Evolutionary conservation across 371 early-diverging fungal genomes (phyloP).

Genomic region (Mortierella sp.): DNA sequence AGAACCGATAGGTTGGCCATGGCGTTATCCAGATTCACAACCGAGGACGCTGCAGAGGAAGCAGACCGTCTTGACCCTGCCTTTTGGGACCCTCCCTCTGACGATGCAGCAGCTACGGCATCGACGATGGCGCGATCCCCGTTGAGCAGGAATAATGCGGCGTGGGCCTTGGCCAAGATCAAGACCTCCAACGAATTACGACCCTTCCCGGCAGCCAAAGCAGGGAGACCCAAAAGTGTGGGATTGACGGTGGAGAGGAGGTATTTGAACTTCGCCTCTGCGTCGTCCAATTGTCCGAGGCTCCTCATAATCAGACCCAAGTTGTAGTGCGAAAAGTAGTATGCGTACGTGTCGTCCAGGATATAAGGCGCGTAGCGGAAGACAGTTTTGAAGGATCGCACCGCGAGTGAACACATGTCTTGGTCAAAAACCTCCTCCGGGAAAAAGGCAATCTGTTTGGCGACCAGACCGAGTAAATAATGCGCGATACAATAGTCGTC

Average conservation of each 20-base stretch:
- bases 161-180: slow-evolving; percentile 48
- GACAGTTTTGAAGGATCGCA: slow-evolving; percentile 41
- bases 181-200: slow-evolving; percentile 49
- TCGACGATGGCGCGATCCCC: slow-evolving; percentile 30
- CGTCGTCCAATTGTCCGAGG: slow-evolving; percentile 33
- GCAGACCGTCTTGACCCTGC: not conserved
- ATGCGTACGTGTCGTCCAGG: slow-evolving; percentile 53
- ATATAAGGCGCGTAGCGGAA: slow-evolving; percentile 56
- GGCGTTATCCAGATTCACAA: not conserved
- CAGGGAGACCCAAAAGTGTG: slow-evolving; percentile 30
- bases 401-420: slow-evolving; percentile 39
- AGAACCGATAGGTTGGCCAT: not conserved
- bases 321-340: slow-evolving; percentile 55
- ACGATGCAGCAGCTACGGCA: not conserved
- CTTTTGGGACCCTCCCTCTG: not conserved
- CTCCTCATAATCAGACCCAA: slow-evolving; percentile 42
- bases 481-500: slow-evolving; percentile 54
- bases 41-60: not conserved
- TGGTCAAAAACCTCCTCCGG: slow-evolving; percentile 40
- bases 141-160: slow-evolving; percentile 39
- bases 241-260: slow-evolving; percentile 41
- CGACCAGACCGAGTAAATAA: slow-evolving; percentile 43
- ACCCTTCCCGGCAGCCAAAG: slow-evolving; percentile 47
- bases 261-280: slow-evolving; percentile 54
- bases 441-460: slow-evolving; percentile 48